These are phyloP conservation scores for Stachybotrys chlorohalonatus DNA, from an alignment of 2,329 filamentous ascomycete species.

Conservation along the genomic window DNA sequence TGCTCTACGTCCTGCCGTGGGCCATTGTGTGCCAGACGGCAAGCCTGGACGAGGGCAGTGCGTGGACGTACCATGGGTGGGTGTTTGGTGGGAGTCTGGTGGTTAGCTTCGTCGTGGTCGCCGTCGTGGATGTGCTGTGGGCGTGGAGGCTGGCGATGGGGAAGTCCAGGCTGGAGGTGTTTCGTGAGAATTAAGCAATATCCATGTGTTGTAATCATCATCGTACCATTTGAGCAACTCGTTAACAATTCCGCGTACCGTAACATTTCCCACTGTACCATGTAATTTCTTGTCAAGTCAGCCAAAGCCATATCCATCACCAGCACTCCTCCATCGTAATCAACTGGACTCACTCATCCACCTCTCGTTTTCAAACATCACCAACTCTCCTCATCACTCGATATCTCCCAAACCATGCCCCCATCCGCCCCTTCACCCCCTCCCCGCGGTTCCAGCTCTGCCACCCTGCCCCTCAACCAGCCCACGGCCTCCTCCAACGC, in stretches of 20 bases:
- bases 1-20: slow-evolving; percentile 63
- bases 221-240: background rate
- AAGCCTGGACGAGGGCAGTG: slow-evolving; percentile 39
- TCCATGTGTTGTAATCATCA: background rate
- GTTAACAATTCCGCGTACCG: background rate
- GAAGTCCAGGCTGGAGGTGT: background rate
- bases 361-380: too few relatives aligned
- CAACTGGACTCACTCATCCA: too few relatives aligned
- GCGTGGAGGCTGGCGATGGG: slow-evolving; percentile 6
- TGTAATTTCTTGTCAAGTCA: background rate
- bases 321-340: too few relatives aligned
- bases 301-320: background rate
- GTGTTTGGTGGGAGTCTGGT: slow-evolving; percentile 62
- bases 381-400: background rate
- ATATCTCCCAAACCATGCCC: background rate
- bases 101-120: slow-evolving; percentile 53
- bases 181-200: background rate
- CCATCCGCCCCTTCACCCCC: background rate
- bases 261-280: background rate
- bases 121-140: slow-evolving; percentile 42
- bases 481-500: background rate
- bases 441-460: slow-evolving; percentile 1
- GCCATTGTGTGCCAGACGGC: slow-evolving; percentile 50
- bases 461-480: background rate
- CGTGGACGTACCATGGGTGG: slow-evolving; percentile 58